Conservation (phyloP, 306 rosid species). For the Vicia faba region DNA sequence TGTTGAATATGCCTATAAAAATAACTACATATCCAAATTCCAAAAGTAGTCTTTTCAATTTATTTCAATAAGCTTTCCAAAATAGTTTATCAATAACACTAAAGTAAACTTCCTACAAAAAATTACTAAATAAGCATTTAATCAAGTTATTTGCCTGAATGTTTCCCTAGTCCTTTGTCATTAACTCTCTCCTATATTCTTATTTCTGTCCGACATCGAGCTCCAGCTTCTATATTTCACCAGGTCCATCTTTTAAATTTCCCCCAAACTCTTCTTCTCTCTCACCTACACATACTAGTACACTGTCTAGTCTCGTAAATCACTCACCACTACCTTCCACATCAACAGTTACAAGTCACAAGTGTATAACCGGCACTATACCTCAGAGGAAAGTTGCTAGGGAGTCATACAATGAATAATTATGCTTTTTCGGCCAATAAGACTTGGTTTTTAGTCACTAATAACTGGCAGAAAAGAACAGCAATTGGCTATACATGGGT, state of each 20-base stretch:
- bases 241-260: neutral
- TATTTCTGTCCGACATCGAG: neutral
- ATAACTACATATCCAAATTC: neutral
- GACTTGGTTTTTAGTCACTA: neutral
- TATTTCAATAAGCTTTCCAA: neutral
- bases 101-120: no score
- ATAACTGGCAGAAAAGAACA: neutral
- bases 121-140: neutral
- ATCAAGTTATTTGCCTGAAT: neutral
- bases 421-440: neutral
- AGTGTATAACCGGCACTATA: neutral
- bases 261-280: neutral
- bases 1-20: neutral
- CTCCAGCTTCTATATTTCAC: neutral
- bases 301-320: neutral
- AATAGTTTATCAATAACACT: neutral
- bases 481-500: neutral
- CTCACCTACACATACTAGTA: neutral
- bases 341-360: neutral
- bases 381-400: neutral
- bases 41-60: neutral
- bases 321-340: neutral
- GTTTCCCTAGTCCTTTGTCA: neutral
- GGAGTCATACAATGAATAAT: neutral
- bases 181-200: neutral